Evolutionary conservation across 139 green algal genomes (phyloP), one percentile per base, ranked within the genome.

Genomic region (Pleodorina starrii): DNA sequence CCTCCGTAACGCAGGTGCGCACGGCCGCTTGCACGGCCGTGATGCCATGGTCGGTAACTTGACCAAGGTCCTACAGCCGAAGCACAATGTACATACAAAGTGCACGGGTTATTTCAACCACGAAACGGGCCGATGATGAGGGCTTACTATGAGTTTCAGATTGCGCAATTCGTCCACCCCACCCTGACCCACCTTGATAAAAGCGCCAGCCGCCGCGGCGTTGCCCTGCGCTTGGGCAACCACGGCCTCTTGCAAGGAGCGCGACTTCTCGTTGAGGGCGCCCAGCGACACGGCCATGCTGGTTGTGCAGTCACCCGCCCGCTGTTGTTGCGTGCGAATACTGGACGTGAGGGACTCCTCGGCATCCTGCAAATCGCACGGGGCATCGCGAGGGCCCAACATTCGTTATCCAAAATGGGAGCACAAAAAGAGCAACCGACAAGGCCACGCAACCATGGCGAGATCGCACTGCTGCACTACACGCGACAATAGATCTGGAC

Each of bases 181-280:
- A n/a, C n/a, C 32, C 32, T 38, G 63, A 21, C 60, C 17, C 4
- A 88, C 82, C 63, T 88, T 29, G 32, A n/a, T 68, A 29, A 80
- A 79, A 1, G 17, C 7, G 19, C 54, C 29, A 5, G 35, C 63
- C 0, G 44, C 32, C 29, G 6, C 19, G 21, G 35, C 17, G 9
- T 21, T 79, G 32, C 17, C 3, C 2, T 50, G 4, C 19, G 73
- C 21, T 27, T 27, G 11, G 14, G 9, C 29, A 2, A 43, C 46
- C 29, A 69, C 82, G 5, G 3, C 66, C 0, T 7, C 32, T 46
- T 79, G 82, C 17, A 79, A 7, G 42, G 32, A 29, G 7, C 9
- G 43, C 44, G 82, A 44, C 63, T 79, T 35, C 43, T 69, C 82
- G 1, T 40, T 57, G 16, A n/a, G 0, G 3, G 5, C 7, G 1